These are phyloP conservation scores for Fusarium subglutinans DNA, from an alignment of 2,329 filamentous ascomycete genomes.

Conservation along the genomic window DNA sequence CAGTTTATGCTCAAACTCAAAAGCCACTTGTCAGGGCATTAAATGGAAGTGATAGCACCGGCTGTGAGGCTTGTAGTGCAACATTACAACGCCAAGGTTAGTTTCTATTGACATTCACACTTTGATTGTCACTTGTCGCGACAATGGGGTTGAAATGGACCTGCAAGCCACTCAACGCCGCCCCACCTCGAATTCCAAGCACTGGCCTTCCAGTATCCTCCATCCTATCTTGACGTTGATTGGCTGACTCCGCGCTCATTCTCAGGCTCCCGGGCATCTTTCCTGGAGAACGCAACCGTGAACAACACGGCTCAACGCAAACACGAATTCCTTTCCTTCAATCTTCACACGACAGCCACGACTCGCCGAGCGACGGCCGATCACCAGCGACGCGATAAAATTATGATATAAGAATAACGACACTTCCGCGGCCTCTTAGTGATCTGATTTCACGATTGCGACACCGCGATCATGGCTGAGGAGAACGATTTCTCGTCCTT, in stretches of 20 bases:
- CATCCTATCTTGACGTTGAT: constrained; percentile 9
- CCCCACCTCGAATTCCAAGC: constrained; percentile 7
- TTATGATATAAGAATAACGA: constrained; percentile 40
- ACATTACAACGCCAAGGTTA: neutral
- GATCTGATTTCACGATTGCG: constrained; percentile 37
- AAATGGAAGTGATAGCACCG: fast-evolving
- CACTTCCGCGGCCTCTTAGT: constrained; percentile 36
- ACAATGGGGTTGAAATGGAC: constrained; percentile 3
- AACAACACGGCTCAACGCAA: constrained; percentile 33
- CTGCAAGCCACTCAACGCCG: neutral
- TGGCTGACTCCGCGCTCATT: constrained; percentile 24
- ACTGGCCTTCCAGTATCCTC: constrained; percentile 10
- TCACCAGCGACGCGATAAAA: constrained; percentile 19
- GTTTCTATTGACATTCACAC: neutral
- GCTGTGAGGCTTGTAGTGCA: neutral
- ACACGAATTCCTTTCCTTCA: constrained; percentile 6
- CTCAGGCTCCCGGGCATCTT: constrained; percentile 7
- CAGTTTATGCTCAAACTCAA: neutral
- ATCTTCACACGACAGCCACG: constrained; percentile 1
- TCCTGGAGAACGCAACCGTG: constrained; percentile 27
- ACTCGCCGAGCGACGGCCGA: constrained; percentile 6
- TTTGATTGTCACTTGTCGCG: neutral
- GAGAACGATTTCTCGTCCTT: constrained; percentile 48
- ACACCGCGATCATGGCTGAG: constrained; percentile 46
- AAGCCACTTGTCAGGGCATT: fast-evolving